Conservation (phyloP, 768 basidiomycete genomes). For the Calocybe indica region DNA sequence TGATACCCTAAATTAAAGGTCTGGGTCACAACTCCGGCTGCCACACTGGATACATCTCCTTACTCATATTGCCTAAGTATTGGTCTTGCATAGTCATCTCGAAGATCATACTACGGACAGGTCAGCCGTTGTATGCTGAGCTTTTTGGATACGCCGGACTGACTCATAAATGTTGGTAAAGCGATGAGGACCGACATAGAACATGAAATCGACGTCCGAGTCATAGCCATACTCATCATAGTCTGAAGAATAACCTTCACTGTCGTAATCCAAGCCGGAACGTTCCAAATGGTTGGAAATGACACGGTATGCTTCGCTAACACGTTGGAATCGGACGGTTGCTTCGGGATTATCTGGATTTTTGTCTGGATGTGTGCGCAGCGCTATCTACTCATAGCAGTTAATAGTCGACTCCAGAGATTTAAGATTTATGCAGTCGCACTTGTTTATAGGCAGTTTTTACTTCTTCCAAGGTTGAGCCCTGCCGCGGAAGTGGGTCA, state of each 20-base stretch:
- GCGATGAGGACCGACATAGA: no score
- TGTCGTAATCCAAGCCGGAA: constrained; percentile 23
- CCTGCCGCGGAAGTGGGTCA: constrained; percentile 28
- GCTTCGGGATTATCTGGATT: constrained; percentile 61
- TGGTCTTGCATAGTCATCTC: no score
- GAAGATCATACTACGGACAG: no score
- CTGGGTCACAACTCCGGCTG: no score
- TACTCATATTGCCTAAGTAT: no score
- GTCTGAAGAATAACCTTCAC: constrained; percentile 26
- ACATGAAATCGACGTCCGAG: constrained; percentile 22
- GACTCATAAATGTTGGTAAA: no score
- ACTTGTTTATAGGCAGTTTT: constrained; percentile 70
- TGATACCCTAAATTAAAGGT: not conserved
- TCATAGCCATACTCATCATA: constrained; percentile 28
- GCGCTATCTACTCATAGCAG: constrained; percentile 39
- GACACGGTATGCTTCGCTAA: constrained; percentile 64
- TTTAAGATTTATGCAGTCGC: constrained; percentile 6
- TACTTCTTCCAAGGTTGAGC: constrained; percentile 54
- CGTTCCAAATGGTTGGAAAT: constrained; percentile 51
- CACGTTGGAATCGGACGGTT: constrained; percentile 61
- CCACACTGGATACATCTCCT: no score
- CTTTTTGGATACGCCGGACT: no score
- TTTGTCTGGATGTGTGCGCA: constrained; percentile 74
- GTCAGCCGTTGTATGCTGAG: no score
- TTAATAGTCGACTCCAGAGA: not conserved